Evolutionary conservation across 768 basidiomycete genomes (phyloP).

Genomic region (Melanogaster broomeanus): DNA sequence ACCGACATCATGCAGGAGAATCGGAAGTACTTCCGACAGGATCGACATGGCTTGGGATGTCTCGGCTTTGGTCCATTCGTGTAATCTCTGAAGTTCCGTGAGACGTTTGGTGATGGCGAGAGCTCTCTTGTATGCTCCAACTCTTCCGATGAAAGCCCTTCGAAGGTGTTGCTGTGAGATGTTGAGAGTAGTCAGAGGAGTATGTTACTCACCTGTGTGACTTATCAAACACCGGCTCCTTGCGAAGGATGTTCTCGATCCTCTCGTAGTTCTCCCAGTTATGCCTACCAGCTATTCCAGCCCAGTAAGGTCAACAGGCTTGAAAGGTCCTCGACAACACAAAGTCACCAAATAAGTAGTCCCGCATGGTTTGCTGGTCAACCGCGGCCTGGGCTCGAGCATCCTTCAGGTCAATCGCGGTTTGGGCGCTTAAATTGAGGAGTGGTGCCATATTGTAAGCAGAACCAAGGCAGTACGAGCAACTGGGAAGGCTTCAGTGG

Average conservation of each 20-base stretch:
- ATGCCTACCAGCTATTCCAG: slow-evolving; percentile 46
- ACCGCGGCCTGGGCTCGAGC: slow-evolving; percentile 49
- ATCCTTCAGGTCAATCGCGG: slow-evolving; percentile 50
- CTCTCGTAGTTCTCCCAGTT: slow-evolving; percentile 52
- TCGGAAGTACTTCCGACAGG: slow-evolving; percentile 55
- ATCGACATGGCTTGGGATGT: slow-evolving; percentile 45
- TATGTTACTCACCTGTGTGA: slow-evolving; percentile 45
- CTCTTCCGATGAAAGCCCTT: slow-evolving; percentile 60
- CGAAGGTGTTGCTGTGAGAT: background rate
- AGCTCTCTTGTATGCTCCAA: slow-evolving; percentile 57
- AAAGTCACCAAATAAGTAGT: slow-evolving; percentile 53
- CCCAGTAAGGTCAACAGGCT: background rate
- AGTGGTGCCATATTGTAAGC: slow-evolving; percentile 2
- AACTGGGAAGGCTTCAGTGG: too few species aligned
- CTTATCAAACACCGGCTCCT: slow-evolving; percentile 64
- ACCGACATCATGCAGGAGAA: slow-evolving; percentile 43
- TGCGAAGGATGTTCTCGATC: slow-evolving; percentile 47
- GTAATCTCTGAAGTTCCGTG: slow-evolving; percentile 55
- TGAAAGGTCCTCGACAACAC: background rate
- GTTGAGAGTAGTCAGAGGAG: background rate
- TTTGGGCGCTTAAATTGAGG: slow-evolving; percentile 44
- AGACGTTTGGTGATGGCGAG: slow-evolving; percentile 56
- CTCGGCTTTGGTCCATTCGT: slow-evolving; percentile 55
- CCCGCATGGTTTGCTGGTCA: slow-evolving; percentile 42
- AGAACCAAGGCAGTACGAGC: too few species aligned